Evolutionary conservation across 2,329 filamentous ascomycete genomes (phyloP), one percentile per base, ranked within the genome.

Genomic region (Ceratocystis alfenasii): DNA sequence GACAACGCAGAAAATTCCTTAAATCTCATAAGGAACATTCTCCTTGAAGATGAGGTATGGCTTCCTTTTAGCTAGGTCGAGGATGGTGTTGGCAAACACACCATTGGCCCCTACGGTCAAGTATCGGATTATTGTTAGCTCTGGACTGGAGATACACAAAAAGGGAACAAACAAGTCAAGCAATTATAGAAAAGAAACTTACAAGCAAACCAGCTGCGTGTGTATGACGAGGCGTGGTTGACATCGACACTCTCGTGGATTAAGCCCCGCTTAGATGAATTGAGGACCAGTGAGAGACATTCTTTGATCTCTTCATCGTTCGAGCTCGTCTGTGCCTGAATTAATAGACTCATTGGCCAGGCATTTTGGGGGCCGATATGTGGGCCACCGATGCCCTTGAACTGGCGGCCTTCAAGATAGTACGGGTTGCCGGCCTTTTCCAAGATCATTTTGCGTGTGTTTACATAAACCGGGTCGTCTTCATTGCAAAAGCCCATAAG

Each of bases 221-320:
- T 96, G 74, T 94, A 97, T 25, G 78, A 77, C n/a, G 69, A 68
- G 1, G 78, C 71, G 50, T 76, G 73, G 68, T 93, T 86, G 4
- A 97, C 93, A 71, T 96, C 85, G 50, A 99, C 85, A 71, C 89
- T 95, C 77, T 99, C 94, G 72, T 99, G 93, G 1, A 99, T 81
- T 62, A 99, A 77, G 0, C 94, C 94, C 8, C 95, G 79, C 64
- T 80, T 81, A 68, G 88, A 88, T 1, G 88, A 88, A 68, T 84
- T 81, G 68, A 94, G 84, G 48, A 99, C 94, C 41, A 87, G 74
- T 6, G 84, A 78, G 30, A 99, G 75, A 69, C 87, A 89, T 62
- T 83, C 80, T 68, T 76, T 78, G 69, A 99, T 97, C 77, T 99
- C 94, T 0, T 81, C 79, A 68, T 96, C 92, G 66, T 92, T 81